phyloP scores from a whole-genome alignment of 2,329 filamentous ascomycete species.

The Neoscytalidium dimidiatum region DNA sequence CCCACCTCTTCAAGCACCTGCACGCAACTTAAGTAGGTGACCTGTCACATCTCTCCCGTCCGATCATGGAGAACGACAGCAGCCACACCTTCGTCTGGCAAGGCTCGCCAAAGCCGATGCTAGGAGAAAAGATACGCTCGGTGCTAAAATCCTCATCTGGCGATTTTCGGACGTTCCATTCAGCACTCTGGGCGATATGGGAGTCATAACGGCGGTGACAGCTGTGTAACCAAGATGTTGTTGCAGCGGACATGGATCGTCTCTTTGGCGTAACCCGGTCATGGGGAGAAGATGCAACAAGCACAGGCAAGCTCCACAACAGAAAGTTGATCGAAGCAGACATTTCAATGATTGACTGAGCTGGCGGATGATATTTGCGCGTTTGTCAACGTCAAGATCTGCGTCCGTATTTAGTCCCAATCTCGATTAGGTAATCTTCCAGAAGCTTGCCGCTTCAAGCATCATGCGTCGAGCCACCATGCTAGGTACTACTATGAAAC shows the following conservation, averaged over 20 bases:
- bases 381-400: not conserved
- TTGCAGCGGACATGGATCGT: not conserved
- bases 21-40: too few species aligned
- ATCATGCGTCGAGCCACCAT: not conserved
- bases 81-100: too few species aligned
- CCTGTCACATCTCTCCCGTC: too few species aligned
- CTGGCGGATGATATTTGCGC: not conserved
- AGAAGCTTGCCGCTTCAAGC: not conserved
- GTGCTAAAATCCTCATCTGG: not conserved
- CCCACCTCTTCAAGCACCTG: too few species aligned
- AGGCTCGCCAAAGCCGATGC: too few species aligned
- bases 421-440: not conserved
- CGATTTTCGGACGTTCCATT: not conserved
- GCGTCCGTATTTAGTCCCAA: not conserved
- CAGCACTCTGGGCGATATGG: not conserved
- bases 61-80: too few species aligned
- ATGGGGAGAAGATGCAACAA: not conserved
- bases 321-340: not conserved
- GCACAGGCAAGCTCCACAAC: not conserved
- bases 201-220: constrained; percentile 7
- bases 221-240: not conserved
- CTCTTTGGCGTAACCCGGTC: not conserved
- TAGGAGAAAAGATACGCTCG: too few species aligned
- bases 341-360: not conserved
- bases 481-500: not conserved